Base-by-base conservation (phyloP, 768 basidiomycete species). In the Lentinula sp. region DNA sequence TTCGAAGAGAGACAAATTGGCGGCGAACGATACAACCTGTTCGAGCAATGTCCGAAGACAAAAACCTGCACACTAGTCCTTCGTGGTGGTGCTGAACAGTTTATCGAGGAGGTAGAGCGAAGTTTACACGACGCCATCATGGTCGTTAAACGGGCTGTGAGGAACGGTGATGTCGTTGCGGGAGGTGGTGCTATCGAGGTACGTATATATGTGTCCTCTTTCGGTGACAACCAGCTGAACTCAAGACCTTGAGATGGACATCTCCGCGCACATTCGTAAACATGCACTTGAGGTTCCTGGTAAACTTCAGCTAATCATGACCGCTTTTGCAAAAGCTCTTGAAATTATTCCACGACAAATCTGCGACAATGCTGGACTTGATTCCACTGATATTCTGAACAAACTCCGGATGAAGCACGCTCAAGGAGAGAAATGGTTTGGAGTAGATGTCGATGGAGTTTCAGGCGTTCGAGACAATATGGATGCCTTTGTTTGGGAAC, bases 401-500 rank as follows among this genome's bases (percentile, higher is more conserved):
- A 97, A 97, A 73, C 84, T 99, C 59, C 88, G 97, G 57, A 98
- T 97, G 93, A 87, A 89, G 66, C 95, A 98, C 70, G 93, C 94
- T 0, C 83, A 84, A 60, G 92, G 91, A 15, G 89, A 93, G 58
- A 85, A 78, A 60, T 98, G 95, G 95, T 88, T 83, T 49, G 97
- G 97, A 62, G 95, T 98, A 13, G 95, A 97, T 66, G 93, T 99
- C 31, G 95, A 98, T 59, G 90, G 90, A 11, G 74, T 80, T 3
- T 88, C 91, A 32, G 93, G 94, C 18, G 91, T 98, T 31, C 86
- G 93, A 59, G 86, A 99, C 74, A 99, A 98, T 75, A 88, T 98
- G 88, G 93, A 93, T 57, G 90, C 92, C 49, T 99, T 98, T 69
- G 96, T 99, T 7, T 98, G 97, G 96, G 97, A 98, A 71, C 96